Evolutionary conservation across 2,329 filamentous ascomycete species (phyloP).

Genomic region (Fusarium denticulatum): DNA sequence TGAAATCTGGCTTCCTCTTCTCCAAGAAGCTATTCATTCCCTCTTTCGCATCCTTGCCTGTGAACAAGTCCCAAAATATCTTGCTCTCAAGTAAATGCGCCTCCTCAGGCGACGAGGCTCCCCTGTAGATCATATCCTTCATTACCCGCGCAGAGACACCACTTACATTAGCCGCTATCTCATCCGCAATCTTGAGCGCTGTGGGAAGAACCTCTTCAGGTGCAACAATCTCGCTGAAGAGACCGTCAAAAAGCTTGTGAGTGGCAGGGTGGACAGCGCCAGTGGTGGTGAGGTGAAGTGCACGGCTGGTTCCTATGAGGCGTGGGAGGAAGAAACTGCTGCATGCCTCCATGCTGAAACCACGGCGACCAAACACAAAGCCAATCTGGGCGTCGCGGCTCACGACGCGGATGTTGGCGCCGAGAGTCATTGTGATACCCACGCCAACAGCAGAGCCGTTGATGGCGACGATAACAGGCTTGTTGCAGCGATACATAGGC

Average conservation of each 20-base stretch:
- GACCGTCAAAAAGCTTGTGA: slow-evolving; percentile 62
- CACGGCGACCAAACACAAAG: slow-evolving; percentile 77
- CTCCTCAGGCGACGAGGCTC: slow-evolving; percentile 69
- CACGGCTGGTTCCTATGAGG: slow-evolving; percentile 71
- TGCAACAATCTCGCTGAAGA: slow-evolving; percentile 74
- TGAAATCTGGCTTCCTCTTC: slow-evolving; percentile 72
- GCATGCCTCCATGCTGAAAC: slow-evolving; percentile 77
- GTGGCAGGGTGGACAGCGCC: slow-evolving; percentile 66
- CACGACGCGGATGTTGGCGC: slow-evolving; percentile 63
- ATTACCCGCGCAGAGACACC: slow-evolving; percentile 72
- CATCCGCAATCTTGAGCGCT: slow-evolving; percentile 72
- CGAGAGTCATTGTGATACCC: slow-evolving; percentile 70
- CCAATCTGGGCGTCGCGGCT: slow-evolving; percentile 72
- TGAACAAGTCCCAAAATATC: slow-evolving; percentile 70
- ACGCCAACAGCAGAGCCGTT: slow-evolving; percentile 69
- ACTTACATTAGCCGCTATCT: slow-evolving; percentile 74
- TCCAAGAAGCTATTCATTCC: slow-evolving; percentile 75
- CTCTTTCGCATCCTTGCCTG: slow-evolving; percentile 69
- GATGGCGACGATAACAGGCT: slow-evolving; percentile 68
- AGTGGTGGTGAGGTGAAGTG: slow-evolving; percentile 73
- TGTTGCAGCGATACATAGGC: slow-evolving; percentile 65
- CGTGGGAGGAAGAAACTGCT: slow-evolving; percentile 77
- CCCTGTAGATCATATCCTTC: slow-evolving; percentile 75
- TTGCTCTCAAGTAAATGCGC: slow-evolving; percentile 76
- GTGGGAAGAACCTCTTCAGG: slow-evolving; percentile 69